Base-by-base conservation (phyloP, 2,329 filamentous ascomycete species). In the Pseudogymnoascus sp. region DNA sequence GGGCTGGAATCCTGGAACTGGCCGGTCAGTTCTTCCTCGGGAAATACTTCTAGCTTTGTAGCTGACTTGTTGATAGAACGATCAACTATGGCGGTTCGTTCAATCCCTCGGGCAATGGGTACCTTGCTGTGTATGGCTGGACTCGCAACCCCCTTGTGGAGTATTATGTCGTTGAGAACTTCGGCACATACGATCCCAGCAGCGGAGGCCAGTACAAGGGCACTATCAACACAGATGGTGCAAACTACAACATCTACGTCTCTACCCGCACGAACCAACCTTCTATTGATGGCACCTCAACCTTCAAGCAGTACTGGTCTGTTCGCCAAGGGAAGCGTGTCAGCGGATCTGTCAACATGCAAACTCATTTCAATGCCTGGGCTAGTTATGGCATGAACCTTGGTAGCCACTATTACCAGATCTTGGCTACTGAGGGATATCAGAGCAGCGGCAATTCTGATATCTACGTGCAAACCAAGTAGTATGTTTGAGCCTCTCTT, bases 111-210 rank as follows among this genome's bases (percentile, higher is more conserved):
- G 75, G 75, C 35, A 77, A 78, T 71, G 69, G 68, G 23, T 83
- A 83, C 69, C 75, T 85, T 14, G 73, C 81, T 14, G 71, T 84
- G 14, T 84, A 84, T 69, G 81, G 82, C 58, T 84, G 81, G 80
- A 81, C 79, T 2, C 73, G 70, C 18, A 77, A 76, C 69, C 80
- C 80, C 0, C 72, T 82, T 52, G 75, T 83, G 69, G 82, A 84
- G 67, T 84, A 83, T 74, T 84, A 84, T 74, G 79, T 84, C 63
- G 75, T 84, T 66, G 82, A 85, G 63, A 72, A 76, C 18, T 80
- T 78, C 67, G 80, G 78, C 62, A 77, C 76, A 45, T 79, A 83
- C 68, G 76, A 81, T 41, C 80, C 81, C 1, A 75, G 75, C 63
- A 76, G 78, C 67, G 80, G 75, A 18, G 76, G 76, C 66, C 77